Percentiles rank a stretch among this genome's conserved stretches.
These are phyloP conservation scores for Daldinia bambusicola DNA, from an alignment of 495 filamentous ascomycete genomes.

Conservation along the genomic window DNA sequence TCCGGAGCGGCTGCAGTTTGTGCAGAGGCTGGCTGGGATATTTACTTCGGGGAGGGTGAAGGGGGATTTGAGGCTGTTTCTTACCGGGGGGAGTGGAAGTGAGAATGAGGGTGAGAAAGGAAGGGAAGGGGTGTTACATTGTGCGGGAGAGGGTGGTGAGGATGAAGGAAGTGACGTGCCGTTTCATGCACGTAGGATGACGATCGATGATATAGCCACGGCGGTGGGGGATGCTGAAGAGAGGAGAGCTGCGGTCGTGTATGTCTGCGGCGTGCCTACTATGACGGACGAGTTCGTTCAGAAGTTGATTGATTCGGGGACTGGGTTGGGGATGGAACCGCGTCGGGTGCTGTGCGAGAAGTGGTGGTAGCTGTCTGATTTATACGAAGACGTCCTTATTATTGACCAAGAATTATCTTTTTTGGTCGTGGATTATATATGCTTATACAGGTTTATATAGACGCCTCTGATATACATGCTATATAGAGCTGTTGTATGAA, in stretches of 20 bases:
- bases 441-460: no score
- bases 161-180: slow-evolving; percentile 43
- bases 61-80: slow-evolving; percentile 50
- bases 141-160: slow-evolving; percentile 12
- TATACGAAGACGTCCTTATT: not conserved
- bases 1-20: slow-evolving; percentile 53
- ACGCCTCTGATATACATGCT: no score
- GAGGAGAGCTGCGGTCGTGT: slow-evolving; percentile 67
- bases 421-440: no score
- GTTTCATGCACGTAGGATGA: slow-evolving; percentile 61
- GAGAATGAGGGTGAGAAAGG: not conserved
- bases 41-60: slow-evolving; percentile 46
- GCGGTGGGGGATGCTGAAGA: slow-evolving; percentile 59
- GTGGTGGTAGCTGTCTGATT: slow-evolving; percentile 73
- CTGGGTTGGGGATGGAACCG: slow-evolving; percentile 63
- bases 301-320: slow-evolving; percentile 50
- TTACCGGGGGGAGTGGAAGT: slow-evolving; percentile 42
- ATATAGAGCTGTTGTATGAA: no score
- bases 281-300: slow-evolving; percentile 86
- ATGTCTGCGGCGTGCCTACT: slow-evolving; percentile 79
- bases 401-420: not conserved
- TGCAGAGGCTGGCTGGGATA: slow-evolving; percentile 53
- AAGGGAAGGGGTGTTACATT: slow-evolving; percentile 36
- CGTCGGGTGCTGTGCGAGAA: slow-evolving; percentile 80
- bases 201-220: slow-evolving; percentile 59